Percentiles rank a stretch among this genome's conserved stretches.
Evolutionary conservation across 164 flowering plant species (phyloP).

Genomic region (Litsea cubeba): DNA sequence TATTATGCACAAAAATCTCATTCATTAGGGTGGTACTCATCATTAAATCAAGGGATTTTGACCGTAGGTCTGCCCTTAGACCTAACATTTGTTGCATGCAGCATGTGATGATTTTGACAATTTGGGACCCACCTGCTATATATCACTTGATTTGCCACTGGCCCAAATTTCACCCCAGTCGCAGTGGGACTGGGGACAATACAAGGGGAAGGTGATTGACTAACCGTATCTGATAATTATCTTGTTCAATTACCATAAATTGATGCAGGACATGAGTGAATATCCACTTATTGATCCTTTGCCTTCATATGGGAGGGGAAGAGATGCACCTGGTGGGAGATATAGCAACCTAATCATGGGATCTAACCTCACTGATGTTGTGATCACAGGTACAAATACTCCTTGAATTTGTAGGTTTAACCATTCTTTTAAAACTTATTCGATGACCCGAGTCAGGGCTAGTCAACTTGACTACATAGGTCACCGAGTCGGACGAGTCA

Average conservation of each 20-base stretch:
- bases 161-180: no score
- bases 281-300: conserved; percentile 46
- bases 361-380: conserved; percentile 70
- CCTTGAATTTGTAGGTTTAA: neutral
- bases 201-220: no score
- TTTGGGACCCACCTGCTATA: no score
- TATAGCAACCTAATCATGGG: conserved; percentile 64
- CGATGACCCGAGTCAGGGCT: neutral
- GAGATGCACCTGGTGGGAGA: conserved; percentile 58
- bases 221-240: no score
- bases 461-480: neutral
- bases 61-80: no score
- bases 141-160: no score
- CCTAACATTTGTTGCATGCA: no score
- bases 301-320: conserved; percentile 77
- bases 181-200: no score
- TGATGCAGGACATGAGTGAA: conserved; percentile 44
- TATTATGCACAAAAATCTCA: no score
- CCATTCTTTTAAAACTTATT: neutral
- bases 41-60: no score
- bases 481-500: neutral
- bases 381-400: conserved; percentile 51
- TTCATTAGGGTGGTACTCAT: no score
- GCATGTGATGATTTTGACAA: no score
- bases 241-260: neutral